phyloP scores from a whole-genome alignment of 2,329 filamentous ascomycete genomes.

The Myriosclerotinia duriaeana region DNA sequence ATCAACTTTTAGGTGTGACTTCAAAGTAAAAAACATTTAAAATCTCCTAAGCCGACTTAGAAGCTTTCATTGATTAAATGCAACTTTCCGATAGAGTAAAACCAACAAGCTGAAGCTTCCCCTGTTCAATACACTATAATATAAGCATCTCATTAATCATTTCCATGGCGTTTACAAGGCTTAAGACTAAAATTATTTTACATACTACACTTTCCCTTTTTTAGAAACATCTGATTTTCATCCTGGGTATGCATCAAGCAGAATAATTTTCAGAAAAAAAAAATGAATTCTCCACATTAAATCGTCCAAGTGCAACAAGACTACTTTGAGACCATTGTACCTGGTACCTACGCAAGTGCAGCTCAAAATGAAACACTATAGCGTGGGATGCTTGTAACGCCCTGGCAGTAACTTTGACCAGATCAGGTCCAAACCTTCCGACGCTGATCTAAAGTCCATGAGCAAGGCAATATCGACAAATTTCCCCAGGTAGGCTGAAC shows the following conservation, averaged over 20 bases:
- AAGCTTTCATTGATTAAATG: background rate
- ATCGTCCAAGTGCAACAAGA: constrained; percentile 23
- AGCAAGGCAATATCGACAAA: constrained; percentile 21
- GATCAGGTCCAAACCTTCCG: constrained; percentile 21
- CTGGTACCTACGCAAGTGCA: constrained; percentile 19
- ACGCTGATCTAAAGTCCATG: constrained; percentile 22
- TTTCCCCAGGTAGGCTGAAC: constrained; percentile 24
- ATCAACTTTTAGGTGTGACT: constrained; percentile 13
- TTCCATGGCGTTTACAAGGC: constrained; percentile 14
- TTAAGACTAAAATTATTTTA: constrained; percentile 17
- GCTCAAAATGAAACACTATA: constrained; percentile 40
- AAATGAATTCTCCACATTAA: constrained; percentile 11
- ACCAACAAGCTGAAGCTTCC: constrained; percentile 13
- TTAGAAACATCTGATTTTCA: background rate
- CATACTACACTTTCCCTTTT: constrained; percentile 8
- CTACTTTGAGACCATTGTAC: constrained; percentile 22
- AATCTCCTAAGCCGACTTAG: background rate
- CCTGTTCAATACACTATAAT: background rate
- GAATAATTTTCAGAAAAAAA: background rate
- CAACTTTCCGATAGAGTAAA: constrained; percentile 11
- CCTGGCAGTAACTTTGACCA: constrained; percentile 25
- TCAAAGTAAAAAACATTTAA: background rate
- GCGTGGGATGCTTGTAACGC: constrained; percentile 38
- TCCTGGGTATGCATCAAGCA: constrained; percentile 11
- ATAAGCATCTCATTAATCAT: background rate